Percentiles rank a stretch among this genome's conserved stretches.
Evolutionary conservation across 306 rosid species (phyloP).

Genomic region (Carpinus viminea): DNA sequence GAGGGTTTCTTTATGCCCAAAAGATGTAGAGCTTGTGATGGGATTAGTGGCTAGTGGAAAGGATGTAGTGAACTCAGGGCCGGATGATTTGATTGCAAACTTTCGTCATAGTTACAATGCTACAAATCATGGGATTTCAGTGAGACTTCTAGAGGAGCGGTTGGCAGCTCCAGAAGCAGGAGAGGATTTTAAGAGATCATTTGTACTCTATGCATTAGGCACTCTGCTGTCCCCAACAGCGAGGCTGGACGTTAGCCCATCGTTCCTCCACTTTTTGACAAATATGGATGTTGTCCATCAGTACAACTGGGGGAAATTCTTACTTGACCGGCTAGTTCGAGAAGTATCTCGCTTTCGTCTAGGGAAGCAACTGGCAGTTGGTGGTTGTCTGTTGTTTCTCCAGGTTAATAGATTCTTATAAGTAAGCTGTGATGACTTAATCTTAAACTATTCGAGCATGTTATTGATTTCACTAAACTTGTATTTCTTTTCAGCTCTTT

Average conservation of each 20-base stretch:
- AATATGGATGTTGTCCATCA: slow-evolving; percentile 42
- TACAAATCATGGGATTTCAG: slow-evolving; percentile 44
- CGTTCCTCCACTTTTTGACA: slow-evolving; percentile 41
- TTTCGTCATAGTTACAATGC: slow-evolving; percentile 39
- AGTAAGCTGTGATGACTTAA: neutral
- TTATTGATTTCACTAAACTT: neutral
- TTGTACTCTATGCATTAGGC: slow-evolving; percentile 44
- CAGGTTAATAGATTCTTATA: slow-evolving; percentile 28
- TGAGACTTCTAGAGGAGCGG: slow-evolving; percentile 38
- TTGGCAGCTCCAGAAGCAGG: slow-evolving; percentile 43
- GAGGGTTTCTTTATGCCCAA: slow-evolving; percentile 32
- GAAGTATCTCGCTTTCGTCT: slow-evolving; percentile 42
- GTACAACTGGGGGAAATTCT: slow-evolving; percentile 48
- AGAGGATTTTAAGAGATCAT: slow-evolving; percentile 44
- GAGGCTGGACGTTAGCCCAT: slow-evolving; percentile 49
- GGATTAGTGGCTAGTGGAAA: slow-evolving; percentile 48
- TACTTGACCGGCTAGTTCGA: slow-evolving; percentile 41
- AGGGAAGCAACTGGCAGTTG: slow-evolving; percentile 46
- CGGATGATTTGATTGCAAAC: slow-evolving; percentile 38
- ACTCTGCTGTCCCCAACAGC: slow-evolving; percentile 46
- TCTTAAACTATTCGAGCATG: neutral
- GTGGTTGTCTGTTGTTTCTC: slow-evolving; percentile 51
- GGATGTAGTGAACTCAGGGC: slow-evolving; percentile 49
- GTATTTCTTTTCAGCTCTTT: slow-evolving; percentile 38
- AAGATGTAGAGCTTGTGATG: slow-evolving; percentile 44